Evolutionary conservation across 75 land plant species (phyloP).

Genomic region (Selaginella moellendorffii): DNA sequence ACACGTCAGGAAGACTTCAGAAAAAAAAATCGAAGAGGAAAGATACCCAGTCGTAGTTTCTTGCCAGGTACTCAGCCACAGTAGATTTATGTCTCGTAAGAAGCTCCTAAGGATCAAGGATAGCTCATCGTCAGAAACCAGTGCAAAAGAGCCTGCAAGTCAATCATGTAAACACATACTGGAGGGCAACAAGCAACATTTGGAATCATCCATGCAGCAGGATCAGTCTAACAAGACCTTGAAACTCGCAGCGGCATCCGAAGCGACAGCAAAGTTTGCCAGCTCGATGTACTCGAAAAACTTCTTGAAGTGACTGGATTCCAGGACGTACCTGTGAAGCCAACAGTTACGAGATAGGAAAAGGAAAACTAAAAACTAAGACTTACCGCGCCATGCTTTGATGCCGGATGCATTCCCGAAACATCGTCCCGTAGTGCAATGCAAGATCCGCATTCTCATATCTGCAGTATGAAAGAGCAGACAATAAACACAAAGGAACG

Average conservation of each 20-base stretch:
- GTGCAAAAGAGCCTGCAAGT: background rate
- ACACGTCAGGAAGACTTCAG: background rate
- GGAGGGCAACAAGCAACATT: background rate
- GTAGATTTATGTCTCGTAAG: constrained; percentile 95
- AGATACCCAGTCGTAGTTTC: constrained; percentile 80
- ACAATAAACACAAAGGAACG: background rate
- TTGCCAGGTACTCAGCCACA: constrained; percentile 76
- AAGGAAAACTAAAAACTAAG: background rate
- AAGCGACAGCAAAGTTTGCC: constrained; percentile 86
- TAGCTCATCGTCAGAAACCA: background rate
- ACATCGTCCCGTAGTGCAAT: constrained; percentile 91
- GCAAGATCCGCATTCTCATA: constrained; percentile 89
- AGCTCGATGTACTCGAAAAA: constrained; percentile 84
- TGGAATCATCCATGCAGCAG: too few species aligned
- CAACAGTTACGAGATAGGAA: background rate
- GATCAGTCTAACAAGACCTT: too few species aligned
- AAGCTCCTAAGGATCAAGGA: constrained; percentile 45
- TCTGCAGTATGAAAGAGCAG: constrained; percentile 16
- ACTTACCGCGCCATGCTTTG: constrained; percentile 57
- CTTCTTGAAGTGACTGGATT: constrained; percentile 62
- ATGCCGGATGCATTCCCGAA: constrained; percentile 92
- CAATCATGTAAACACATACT: background rate
- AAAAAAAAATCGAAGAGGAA: background rate
- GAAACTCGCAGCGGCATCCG: constrained; percentile 93
- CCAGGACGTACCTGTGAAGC: constrained; percentile 59